phyloP scores from a whole-genome alignment of 306 rosid genomes.

The Trichosanthes truncata region DNA sequence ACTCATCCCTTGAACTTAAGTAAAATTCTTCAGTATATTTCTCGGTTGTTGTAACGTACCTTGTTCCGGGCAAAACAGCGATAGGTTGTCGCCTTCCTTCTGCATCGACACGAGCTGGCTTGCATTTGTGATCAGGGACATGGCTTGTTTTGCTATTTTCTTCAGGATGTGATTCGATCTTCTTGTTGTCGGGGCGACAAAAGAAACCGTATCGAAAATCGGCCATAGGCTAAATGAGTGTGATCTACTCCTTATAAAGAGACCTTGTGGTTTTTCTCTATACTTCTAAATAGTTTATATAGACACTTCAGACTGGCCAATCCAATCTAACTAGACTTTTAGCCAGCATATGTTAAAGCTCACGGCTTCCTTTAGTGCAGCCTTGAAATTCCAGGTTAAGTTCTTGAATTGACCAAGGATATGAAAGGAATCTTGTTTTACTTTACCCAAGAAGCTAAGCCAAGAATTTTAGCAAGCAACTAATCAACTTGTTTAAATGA shows the following conservation, averaged over 20 bases:
- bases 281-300: not conserved
- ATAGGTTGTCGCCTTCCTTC: slow-evolving; percentile 12
- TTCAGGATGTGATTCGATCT: not conserved
- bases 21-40: slow-evolving; percentile 11
- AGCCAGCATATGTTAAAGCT: not conserved
- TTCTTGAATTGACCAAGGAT: slow-evolving; percentile 8
- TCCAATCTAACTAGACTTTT: not conserved
- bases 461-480: not conserved
- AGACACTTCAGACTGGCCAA: not conserved
- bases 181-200: slow-evolving; percentile 15
- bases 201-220: slow-evolving; percentile 14
- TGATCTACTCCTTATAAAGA: not conserved
- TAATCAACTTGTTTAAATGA: not conserved
- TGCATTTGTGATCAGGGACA: not conserved
- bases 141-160: slow-evolving; percentile 17
- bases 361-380: not conserved
- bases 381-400: not conserved
- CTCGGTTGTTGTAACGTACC: slow-evolving; percentile 12
- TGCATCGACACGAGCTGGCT: slow-evolving; percentile 7
- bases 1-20: slow-evolving; percentile 6
- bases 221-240: slow-evolving; percentile 24
- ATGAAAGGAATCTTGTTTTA: slow-evolving; percentile 17
- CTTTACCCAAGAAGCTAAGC: not conserved
- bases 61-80: not conserved
- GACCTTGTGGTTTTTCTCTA: not conserved